Percentiles rank a stretch among this genome's conserved stretches.
Evolutionary conservation across 176 grass and related monocot genomes (phyloP).

Genomic region (Phyllostachys edulis): DNA sequence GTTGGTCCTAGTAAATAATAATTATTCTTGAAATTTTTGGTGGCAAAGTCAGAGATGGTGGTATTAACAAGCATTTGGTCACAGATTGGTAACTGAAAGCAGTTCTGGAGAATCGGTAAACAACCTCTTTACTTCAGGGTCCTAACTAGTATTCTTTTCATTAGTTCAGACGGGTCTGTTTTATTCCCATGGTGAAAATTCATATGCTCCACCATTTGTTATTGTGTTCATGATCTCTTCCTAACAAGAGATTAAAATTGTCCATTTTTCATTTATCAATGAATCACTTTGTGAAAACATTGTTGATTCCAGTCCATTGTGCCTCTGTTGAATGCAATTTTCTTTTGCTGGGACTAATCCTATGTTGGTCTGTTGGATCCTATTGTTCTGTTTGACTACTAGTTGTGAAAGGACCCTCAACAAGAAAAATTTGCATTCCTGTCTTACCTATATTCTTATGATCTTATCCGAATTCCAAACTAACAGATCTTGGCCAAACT

Average conservation of each 20-base stretch:
- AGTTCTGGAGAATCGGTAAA: conserved; percentile 43
- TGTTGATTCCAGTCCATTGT: conserved; percentile 26
- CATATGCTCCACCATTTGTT: conserved; percentile 26
- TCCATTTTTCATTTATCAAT: conserved; percentile 27
- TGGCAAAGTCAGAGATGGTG: conserved; percentile 45
- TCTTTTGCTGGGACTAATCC: not conserved
- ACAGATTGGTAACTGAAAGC: conserved; percentile 47
- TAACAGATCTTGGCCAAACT: not conserved
- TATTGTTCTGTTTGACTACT: not conserved
- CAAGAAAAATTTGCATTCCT: not conserved
- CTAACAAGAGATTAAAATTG: conserved; percentile 43
- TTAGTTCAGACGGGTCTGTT: conserved; percentile 46
- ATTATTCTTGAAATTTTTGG: conserved; percentile 66
- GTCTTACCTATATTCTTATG: not conserved
- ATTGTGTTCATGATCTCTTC: conserved; percentile 36
- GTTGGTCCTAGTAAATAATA: conserved; percentile 71
- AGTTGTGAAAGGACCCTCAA: not conserved
- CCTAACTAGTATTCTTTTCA: conserved; percentile 64
- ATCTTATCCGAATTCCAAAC: not conserved
- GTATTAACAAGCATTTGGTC: conserved; percentile 41
- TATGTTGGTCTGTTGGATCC: not conserved
- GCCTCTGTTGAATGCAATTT: not conserved
- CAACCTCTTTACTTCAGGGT: conserved; percentile 35
- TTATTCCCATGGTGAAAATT: conserved; percentile 13
- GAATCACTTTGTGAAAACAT: conserved; percentile 31